phyloP scores from a whole-genome alignment of 352 stramenopile genomes.

The Stramenopiles sp. region DNA sequence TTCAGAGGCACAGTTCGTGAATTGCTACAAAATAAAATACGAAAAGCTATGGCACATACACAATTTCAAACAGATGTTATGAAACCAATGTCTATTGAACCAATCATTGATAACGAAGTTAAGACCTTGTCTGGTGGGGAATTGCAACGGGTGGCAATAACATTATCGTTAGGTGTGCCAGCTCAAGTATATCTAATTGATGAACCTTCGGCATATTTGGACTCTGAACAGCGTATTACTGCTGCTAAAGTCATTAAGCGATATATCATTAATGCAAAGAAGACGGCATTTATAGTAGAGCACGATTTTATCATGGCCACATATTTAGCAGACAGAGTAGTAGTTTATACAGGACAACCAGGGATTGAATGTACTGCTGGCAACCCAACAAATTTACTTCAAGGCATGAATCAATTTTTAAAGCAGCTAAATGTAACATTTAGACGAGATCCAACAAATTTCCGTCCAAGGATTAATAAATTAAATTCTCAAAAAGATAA shows the following conservation, averaged over 20 bases:
- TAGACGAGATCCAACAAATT: conserved; percentile 95
- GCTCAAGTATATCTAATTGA: conserved; percentile 99
- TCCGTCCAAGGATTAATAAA: conserved; percentile 85
- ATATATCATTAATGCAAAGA: conserved; percentile 98
- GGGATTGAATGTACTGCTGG: conserved; percentile 90
- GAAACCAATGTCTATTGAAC: conserved; percentile 89
- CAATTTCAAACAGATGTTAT: conserved; percentile 98
- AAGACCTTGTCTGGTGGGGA: conserved; percentile 94
- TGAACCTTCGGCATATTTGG: conserved; percentile 95
- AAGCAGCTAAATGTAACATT: conserved; percentile 97
- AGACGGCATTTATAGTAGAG: conserved; percentile 98
- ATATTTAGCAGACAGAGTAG: conserved; percentile 87
- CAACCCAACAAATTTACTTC: conserved; percentile 61
- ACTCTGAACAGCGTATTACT: conserved; percentile 97
- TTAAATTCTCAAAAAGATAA: conserved; percentile 85
- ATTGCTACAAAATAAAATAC: conserved; percentile 90
- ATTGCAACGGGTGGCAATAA: conserved; percentile 94
- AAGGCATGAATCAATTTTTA: conserved; percentile 98
- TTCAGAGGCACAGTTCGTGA: conserved; percentile 85
- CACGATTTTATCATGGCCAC: conserved; percentile 99
- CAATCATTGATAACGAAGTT: conserved; percentile 95
- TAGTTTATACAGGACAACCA: conserved; percentile 81
- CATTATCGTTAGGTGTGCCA: conserved; percentile 87
- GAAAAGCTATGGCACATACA: conserved; percentile 87
- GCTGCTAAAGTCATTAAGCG: conserved; percentile 96